Evolutionary conservation across 371 early-diverging fungal species (phyloP).

Genomic region (Vairimorpha necatrix): DNA sequence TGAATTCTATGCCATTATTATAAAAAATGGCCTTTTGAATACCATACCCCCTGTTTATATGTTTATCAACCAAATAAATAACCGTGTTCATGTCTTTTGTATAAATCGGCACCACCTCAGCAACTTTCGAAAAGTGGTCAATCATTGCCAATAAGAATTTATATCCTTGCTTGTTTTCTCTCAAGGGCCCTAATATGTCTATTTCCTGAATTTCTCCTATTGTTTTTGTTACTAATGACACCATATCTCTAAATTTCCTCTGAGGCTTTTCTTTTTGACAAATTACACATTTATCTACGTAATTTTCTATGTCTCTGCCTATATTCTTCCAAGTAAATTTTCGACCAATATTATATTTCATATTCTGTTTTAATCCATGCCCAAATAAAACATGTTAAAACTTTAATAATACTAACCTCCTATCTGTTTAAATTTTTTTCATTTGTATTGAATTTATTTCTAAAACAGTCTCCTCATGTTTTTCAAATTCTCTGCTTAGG

Average conservation of each 20-base stretch:
- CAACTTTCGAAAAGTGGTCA: slow-evolving; percentile 17
- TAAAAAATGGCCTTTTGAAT: background rate
- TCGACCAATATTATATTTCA: slow-evolving; percentile 18
- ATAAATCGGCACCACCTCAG: slow-evolving; percentile 6
- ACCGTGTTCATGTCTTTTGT: background rate
- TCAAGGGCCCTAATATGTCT: slow-evolving; percentile 14
- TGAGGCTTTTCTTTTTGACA: background rate
- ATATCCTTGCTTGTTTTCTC: background rate
- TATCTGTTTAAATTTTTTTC: background rate
- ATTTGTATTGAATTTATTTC: background rate
- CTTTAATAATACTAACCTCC: background rate
- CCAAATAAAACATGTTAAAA: slow-evolving; percentile 11
- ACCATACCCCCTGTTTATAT: slow-evolving; percentile 16
- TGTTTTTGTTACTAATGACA: background rate
- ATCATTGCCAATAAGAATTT: slow-evolving; percentile 17
- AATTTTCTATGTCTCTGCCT: background rate
- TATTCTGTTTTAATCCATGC: background rate
- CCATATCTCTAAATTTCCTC: background rate
- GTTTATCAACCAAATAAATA: background rate
- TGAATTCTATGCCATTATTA: slow-evolving; percentile 24
- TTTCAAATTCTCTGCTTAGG: slow-evolving; percentile 14
- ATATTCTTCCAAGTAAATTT: slow-evolving; percentile 8
- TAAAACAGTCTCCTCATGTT: background rate
- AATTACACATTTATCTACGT: slow-evolving; percentile 6
- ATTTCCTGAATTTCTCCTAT: slow-evolving; percentile 22